A percentile compares a stretch with the other conserved stretches of the same genome.
Conservation (phyloP, 2,329 filamentous ascomycete species). For the Fusarium cyanostomum region DNA sequence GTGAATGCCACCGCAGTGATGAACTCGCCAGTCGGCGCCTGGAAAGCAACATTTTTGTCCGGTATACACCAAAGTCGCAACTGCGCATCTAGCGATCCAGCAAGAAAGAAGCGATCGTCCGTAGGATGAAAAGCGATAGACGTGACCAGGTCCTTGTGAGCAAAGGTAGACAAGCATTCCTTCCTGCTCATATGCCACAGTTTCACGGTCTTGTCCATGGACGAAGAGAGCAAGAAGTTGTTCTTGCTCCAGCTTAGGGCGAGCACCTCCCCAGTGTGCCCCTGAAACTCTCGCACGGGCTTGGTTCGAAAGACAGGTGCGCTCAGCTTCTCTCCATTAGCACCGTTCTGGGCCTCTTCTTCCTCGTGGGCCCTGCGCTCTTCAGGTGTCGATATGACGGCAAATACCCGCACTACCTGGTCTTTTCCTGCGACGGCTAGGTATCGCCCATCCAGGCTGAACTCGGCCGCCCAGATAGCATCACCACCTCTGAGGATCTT, state of each 20-base stretch:
- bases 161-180: conserved; percentile 93
- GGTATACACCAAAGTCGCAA: conserved; percentile 96
- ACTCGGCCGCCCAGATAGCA: conserved; percentile 92
- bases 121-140: conserved; percentile 93
- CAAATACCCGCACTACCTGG: conserved; percentile 85
- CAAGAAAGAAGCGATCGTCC: conserved; percentile 96
- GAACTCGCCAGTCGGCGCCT: conserved; percentile 80
- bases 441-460: conserved; percentile 91
- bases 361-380: conserved; percentile 79
- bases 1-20: conserved; percentile 95
- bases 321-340: conserved; percentile 71
- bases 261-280: conserved; percentile 85
- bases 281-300: conserved; percentile 80
- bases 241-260: conserved; percentile 99
- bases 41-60: conserved; percentile 90
- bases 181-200: conserved; percentile 88
- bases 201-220: conserved; percentile 97
- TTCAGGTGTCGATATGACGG: conserved; percentile 82
- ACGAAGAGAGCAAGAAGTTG: conserved; percentile 93
- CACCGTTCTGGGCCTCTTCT: conserved; percentile 55
- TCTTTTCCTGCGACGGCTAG: conserved; percentile 94
- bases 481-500: conserved; percentile 60
- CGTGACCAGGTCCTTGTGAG: conserved; percentile 94
- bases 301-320: conserved; percentile 89
- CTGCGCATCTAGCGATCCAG: conserved; percentile 89